A percentile compares a stretch with the other conserved stretches of the same genome.
These are phyloP conservation scores for Phoma sp. DNA, from an alignment of 2,329 filamentous ascomycete species.

Conservation along the genomic window DNA sequence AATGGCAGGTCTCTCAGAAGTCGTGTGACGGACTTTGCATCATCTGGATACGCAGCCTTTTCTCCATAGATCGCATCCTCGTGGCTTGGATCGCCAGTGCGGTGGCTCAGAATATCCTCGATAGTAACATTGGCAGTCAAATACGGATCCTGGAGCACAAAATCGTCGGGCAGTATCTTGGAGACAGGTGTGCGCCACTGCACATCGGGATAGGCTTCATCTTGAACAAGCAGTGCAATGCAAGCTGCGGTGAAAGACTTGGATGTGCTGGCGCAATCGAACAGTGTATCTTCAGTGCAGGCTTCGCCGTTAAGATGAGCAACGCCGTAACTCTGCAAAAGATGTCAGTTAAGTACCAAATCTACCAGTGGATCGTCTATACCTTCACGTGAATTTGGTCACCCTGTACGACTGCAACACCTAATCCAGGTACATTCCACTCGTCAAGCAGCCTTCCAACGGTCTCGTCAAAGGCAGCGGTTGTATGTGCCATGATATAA, in stretches of 20 bases:
- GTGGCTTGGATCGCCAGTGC: constrained; percentile 55
- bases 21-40: constrained; percentile 20
- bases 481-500: neutral
- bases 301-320: constrained; percentile 39
- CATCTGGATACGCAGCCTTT: constrained; percentile 15
- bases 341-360: constrained; percentile 21
- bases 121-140: constrained; percentile 59
- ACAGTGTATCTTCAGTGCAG: constrained; percentile 54
- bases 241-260: constrained; percentile 62
- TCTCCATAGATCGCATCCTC: constrained; percentile 21
- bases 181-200: constrained; percentile 58
- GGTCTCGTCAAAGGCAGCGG: neutral
- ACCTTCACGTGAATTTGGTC: constrained; percentile 50
- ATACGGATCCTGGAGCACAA: constrained; percentile 56
- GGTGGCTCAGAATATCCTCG: constrained; percentile 61
- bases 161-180: constrained; percentile 58
- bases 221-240: constrained; percentile 57
- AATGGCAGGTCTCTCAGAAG: constrained; percentile 53
- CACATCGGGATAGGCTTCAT: constrained; percentile 45
- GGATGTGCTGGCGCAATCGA: constrained; percentile 62
- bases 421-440: constrained; percentile 58
- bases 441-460: constrained; percentile 42
- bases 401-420: constrained; percentile 57
- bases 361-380: neutral
- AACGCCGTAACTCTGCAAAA: constrained; percentile 38